These are phyloP conservation scores for Globisporangium ultimum DNA, from an alignment of 352 stramenopile species.

Conservation along the genomic window DNA sequence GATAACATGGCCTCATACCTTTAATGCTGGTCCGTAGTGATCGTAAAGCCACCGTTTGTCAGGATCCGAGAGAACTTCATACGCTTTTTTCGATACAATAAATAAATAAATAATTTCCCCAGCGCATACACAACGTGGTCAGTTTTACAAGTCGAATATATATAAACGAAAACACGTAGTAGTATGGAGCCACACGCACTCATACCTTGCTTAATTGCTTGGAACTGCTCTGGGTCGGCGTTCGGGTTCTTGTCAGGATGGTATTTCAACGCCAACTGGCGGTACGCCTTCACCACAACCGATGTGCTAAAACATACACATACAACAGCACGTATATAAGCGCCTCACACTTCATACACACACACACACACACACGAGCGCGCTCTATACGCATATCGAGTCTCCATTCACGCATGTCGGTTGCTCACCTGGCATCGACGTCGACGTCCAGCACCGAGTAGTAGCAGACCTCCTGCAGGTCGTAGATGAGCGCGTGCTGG, in stretches of 20 bases:
- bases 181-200: neutral
- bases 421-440: constrained; percentile 39
- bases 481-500: constrained; percentile 27
- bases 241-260: constrained; percentile 96
- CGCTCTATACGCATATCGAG: neutral
- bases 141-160: neutral
- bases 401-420: too few relatives aligned
- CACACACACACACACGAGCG: neutral
- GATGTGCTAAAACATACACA: constrained; percentile 51
- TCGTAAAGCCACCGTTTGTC: constrained; percentile 75
- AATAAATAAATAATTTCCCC: neutral
- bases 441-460: constrained; percentile 71
- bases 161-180: neutral
- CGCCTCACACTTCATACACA: neutral
- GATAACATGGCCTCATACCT: constrained; percentile 13
- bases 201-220: constrained; percentile 58
- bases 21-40: constrained; percentile 59
- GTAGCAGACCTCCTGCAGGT: constrained; percentile 56
- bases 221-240: constrained; percentile 88
- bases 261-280: constrained; percentile 90
- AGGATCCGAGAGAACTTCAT: constrained; percentile 73
- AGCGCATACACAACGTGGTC: too few relatives aligned
- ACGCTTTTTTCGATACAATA: constrained; percentile 27
- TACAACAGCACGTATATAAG: neutral
- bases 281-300: constrained; percentile 95